Conservation (phyloP, 2,329 filamentous ascomycete species). For the Parastagonospora avenae region DNA sequence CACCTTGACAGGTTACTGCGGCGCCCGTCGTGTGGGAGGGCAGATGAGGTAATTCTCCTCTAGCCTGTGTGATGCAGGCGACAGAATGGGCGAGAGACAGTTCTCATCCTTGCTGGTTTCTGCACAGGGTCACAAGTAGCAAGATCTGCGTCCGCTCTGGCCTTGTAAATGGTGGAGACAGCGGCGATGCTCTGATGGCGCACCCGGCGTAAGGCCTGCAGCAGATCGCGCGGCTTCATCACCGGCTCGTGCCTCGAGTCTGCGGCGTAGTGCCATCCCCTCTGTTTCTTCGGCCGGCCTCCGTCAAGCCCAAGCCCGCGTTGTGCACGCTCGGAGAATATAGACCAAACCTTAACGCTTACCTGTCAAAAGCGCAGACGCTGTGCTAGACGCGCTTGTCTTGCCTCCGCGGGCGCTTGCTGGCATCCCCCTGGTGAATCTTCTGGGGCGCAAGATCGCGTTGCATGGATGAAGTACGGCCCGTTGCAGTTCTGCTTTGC, state of each 20-base stretch:
- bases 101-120: slow-evolving; percentile 32
- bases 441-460: slow-evolving; percentile 37
- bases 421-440: slow-evolving; percentile 33
- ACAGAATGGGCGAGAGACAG: slow-evolving; percentile 33
- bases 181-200: slow-evolving; percentile 29
- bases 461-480: slow-evolving; percentile 44
- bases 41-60: slow-evolving; percentile 30
- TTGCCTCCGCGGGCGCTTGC: slow-evolving; percentile 32
- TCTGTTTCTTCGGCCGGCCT: slow-evolving; percentile 32
- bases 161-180: slow-evolving; percentile 31
- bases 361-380: slow-evolving; percentile 44
- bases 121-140: slow-evolving; percentile 41
- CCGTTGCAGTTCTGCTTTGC: slow-evolving; percentile 47
- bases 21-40: slow-evolving; percentile 28
- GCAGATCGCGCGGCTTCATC: slow-evolving; percentile 36
- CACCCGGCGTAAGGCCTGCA: slow-evolving; percentile 30
- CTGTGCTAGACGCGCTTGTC: slow-evolving; percentile 36
- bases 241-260: slow-evolving; percentile 44
- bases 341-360: slow-evolving; percentile 44
- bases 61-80: slow-evolving; percentile 19
- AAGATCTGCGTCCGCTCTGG: slow-evolving; percentile 34
- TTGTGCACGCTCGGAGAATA: slow-evolving; percentile 46
- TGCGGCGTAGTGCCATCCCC: slow-evolving; percentile 34
- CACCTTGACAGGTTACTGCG: slow-evolving; percentile 39
- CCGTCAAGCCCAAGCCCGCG: slow-evolving; percentile 27